A percentile compares a stretch with the other conserved stretches of the same genome.
phyloP scores from a whole-genome alignment of 768 basidiomycete genomes.

The Brasilioporus rufonigricans region DNA sequence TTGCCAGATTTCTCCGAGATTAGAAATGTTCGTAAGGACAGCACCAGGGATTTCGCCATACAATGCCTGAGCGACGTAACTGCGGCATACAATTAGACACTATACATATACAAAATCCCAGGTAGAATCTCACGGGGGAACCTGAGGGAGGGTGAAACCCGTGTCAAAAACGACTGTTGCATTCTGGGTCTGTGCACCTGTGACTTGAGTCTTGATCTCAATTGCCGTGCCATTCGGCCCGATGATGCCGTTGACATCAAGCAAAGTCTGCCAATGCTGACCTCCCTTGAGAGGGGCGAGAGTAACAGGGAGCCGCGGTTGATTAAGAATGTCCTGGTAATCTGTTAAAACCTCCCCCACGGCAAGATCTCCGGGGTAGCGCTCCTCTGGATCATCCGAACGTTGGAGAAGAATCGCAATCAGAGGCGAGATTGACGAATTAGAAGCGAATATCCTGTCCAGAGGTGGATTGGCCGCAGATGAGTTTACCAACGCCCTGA shows the following conservation, averaged over 20 bases:
- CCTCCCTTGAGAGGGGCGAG: conserved; percentile 35
- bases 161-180: conserved; percentile 66
- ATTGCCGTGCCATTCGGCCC: conserved; percentile 58
- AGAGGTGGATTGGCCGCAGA: conserved; percentile 51
- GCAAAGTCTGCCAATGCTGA: conserved; percentile 65
- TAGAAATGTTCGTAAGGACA: conserved; percentile 38
- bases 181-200: conserved; percentile 41
- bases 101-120: conserved; percentile 9
- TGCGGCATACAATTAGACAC: conserved; percentile 24
- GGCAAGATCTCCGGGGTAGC: conserved; percentile 59
- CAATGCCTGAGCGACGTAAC: conserved; percentile 55
- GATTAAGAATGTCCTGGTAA: conserved; percentile 46
- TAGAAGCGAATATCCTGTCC: conserved; percentile 62
- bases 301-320: conserved; percentile 52
- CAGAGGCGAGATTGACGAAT: conserved; percentile 55
- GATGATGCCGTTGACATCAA: conserved; percentile 60
- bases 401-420: conserved; percentile 66
- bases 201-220: conserved; percentile 44
- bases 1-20: conserved; percentile 51
- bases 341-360: conserved; percentile 56
- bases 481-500: conserved; percentile 36
- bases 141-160: conserved; percentile 66
- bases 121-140: conserved; percentile 42
- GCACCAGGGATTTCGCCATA: conserved; percentile 58
- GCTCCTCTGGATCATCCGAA: conserved; percentile 48